Percentiles rank a stretch among this genome's conserved stretches.
phyloP scores from a whole-genome alignment of 352 stramenopile species.

The Pythium pectinolyticum region DNA sequence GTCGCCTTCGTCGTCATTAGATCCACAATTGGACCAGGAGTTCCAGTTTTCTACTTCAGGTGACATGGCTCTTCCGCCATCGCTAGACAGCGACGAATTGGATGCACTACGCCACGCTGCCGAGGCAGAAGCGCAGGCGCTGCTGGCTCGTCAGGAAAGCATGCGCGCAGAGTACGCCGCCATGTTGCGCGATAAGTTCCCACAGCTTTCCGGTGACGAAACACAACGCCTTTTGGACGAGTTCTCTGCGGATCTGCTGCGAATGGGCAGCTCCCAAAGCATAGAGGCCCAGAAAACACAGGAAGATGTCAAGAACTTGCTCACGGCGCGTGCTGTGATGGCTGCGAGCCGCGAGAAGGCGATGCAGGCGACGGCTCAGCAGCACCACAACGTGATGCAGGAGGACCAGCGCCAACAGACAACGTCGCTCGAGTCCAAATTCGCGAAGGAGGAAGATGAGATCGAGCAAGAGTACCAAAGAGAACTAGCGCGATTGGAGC shows the following conservation, averaged over 20 bases:
- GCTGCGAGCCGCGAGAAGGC: neutral
- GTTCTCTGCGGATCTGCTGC: slow-evolving; percentile 48
- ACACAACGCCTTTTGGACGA: slow-evolving; percentile 51
- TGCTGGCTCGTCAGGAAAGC: slow-evolving; percentile 20
- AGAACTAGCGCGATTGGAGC: slow-evolving; percentile 19
- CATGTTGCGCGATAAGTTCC: slow-evolving; percentile 42
- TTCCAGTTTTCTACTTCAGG: neutral
- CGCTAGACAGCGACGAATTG: neutral
- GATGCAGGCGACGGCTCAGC: neutral
- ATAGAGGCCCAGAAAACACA: slow-evolving; percentile 51
- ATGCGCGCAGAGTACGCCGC: slow-evolving; percentile 43
- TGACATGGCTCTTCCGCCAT: neutral
- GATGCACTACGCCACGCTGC: slow-evolving; percentile 13
- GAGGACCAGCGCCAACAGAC: slow-evolving; percentile 54
- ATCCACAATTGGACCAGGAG: neutral
- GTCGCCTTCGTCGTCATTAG: too few species aligned
- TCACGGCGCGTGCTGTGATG: slow-evolving; percentile 32
- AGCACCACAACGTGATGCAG: slow-evolving; percentile 43
- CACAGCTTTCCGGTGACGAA: slow-evolving; percentile 44
- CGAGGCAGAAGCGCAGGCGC: slow-evolving; percentile 13
- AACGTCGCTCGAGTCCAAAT: slow-evolving; percentile 53
- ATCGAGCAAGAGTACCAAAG: slow-evolving; percentile 31
- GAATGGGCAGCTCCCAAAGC: slow-evolving; percentile 44
- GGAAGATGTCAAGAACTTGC: slow-evolving; percentile 39
- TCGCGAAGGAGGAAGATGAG: slow-evolving; percentile 33